Conservation (phyloP, 805 yeast species). For the Myxozyma melibiosi region DNA sequence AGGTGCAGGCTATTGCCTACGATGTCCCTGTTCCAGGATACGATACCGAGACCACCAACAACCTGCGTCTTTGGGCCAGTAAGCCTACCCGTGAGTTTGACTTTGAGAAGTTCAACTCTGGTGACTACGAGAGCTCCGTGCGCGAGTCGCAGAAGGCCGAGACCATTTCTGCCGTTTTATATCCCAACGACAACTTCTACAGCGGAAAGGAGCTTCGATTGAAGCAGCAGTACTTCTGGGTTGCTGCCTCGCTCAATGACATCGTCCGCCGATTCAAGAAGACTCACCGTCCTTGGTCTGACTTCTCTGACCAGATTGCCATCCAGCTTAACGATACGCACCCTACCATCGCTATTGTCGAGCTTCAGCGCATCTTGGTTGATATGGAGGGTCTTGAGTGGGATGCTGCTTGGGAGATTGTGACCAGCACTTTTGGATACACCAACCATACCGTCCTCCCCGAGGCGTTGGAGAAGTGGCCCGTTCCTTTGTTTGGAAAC, state of each 20-base stretch:
- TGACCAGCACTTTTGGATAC: conserved; percentile 79
- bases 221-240: conserved; percentile 97
- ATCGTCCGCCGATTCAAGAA: conserved; percentile 88
- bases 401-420: conserved; percentile 86
- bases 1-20: conserved; percentile 85
- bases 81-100: conserved; percentile 90
- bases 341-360: conserved; percentile 89
- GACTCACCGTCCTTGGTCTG: conserved; percentile 71
- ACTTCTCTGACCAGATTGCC: conserved; percentile 82
- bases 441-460: conserved; percentile 94
- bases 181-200: conserved; percentile 92
- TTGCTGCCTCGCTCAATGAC: conserved; percentile 88
- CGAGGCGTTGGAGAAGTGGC: conserved; percentile 96
- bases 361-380: conserved; percentile 79
- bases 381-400: conserved; percentile 81
- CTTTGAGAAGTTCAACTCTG: conserved; percentile 84
- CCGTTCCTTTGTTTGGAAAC: conserved; percentile 74
- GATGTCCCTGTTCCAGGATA: conserved; percentile 94
- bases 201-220: conserved; percentile 88
- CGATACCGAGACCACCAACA: conserved; percentile 73
- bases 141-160: conserved; percentile 85
- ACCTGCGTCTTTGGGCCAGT: conserved; percentile 87
- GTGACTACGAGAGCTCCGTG: conserved; percentile 86
- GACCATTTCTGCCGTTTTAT: conserved; percentile 86
- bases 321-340: conserved; percentile 95